Conservation (phyloP, 352 stramenopile genomes). For the Phytophthora pistaciae region DNA sequence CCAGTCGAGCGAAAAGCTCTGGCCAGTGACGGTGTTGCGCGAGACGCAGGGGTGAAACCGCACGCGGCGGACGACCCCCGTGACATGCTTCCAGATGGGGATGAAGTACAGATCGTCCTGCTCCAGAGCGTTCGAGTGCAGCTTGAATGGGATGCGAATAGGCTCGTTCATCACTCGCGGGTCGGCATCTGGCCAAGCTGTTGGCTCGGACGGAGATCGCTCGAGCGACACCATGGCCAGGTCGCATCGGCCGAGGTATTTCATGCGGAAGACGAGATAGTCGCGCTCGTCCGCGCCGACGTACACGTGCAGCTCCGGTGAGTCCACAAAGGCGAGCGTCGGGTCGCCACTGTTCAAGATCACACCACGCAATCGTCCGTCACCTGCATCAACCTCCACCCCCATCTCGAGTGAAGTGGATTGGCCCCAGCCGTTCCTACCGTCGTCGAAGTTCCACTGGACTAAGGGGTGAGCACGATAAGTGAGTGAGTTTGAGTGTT, state of each 20-base stretch:
- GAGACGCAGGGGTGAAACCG: constrained; percentile 66
- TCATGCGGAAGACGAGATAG: constrained; percentile 69
- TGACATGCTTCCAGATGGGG: constrained; percentile 68
- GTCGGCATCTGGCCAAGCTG: constrained; percentile 40
- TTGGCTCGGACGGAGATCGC: constrained; percentile 37
- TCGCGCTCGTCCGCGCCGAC: constrained; percentile 58
- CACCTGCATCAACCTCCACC: constrained; percentile 60
- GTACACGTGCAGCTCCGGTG: constrained; percentile 63
- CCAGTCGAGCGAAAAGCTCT: constrained; percentile 81
- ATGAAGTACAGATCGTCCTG: constrained; percentile 70
- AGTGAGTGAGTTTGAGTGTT: background rate
- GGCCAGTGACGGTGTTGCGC: constrained; percentile 40
- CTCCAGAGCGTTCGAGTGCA: constrained; percentile 28
- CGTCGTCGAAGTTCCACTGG: constrained; percentile 70
- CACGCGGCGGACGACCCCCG: constrained; percentile 65
- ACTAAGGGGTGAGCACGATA: constrained; percentile 31
- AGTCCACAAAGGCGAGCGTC: constrained; percentile 63
- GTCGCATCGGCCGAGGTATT: constrained; percentile 65
- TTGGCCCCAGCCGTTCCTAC: constrained; percentile 66
- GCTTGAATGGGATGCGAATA: constrained; percentile 64
- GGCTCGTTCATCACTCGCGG: constrained; percentile 55
- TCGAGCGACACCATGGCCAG: constrained; percentile 64
- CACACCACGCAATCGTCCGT: constrained; percentile 53
- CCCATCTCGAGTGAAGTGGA: constrained; percentile 74
- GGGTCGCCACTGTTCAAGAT: constrained; percentile 47